Evolutionary conservation across 139 green algal species (phyloP).

Genomic region (Chlamydomonas eustigma): DNA sequence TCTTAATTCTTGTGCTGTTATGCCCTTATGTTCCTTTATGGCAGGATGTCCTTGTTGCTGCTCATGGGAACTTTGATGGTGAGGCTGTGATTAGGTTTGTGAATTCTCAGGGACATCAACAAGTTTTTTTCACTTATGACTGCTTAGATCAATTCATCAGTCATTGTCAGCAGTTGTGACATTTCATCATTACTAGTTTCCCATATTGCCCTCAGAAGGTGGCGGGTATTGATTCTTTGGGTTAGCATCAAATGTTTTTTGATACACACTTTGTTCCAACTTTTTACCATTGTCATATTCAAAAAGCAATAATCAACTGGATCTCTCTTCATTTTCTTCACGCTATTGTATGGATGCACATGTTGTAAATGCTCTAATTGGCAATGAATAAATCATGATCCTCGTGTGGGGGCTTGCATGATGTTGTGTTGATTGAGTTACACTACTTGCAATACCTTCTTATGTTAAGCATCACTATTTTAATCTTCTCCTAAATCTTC

Average conservation of each 20-base stretch:
- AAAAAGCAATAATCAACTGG: too few species aligned
- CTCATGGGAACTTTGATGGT: constrained; percentile 88
- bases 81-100: constrained; percentile 35
- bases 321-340: too few species aligned
- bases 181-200: not conserved
- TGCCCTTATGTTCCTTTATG: too few species aligned
- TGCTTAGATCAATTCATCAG: not conserved
- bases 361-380: too few species aligned
- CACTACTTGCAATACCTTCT: not conserved
- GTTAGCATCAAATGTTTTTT: not conserved
- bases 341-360: too few species aligned
- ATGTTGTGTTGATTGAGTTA: not conserved
- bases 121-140: constrained; percentile 29
- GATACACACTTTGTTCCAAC: too few species aligned
- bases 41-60: constrained; percentile 63
- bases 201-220: not conserved
- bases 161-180: not conserved
- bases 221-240: not conserved
- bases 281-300: too few species aligned
- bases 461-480: not conserved
- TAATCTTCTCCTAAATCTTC: not conserved
- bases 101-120: constrained; percentile 49
- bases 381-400: too few species aligned
- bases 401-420: too few species aligned
- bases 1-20: too few species aligned